Conservation (phyloP, 2,329 filamentous ascomycete species). For the Paraphaeosphaeria minitans region DNA sequence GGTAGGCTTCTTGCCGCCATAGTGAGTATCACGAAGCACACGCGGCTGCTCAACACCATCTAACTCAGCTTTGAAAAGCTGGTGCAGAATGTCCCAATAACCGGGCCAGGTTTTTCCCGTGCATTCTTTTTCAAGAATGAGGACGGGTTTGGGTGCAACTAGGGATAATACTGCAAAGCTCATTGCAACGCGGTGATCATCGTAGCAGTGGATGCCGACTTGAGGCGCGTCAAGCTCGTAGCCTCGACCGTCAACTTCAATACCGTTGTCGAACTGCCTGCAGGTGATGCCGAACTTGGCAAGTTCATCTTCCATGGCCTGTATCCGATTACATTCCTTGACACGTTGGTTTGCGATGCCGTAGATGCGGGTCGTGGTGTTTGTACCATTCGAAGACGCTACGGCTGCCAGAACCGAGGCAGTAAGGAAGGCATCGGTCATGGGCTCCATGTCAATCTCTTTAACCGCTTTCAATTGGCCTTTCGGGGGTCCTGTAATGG, state of each 20-base stretch:
- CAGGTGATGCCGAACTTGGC: conserved; percentile 91
- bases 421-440: conserved; percentile 98
- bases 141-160: conserved; percentile 70
- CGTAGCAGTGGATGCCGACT: conserved; percentile 86
- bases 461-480: conserved; percentile 76
- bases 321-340: conserved; percentile 96
- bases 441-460: conserved; percentile 96
- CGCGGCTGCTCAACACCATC: conserved; percentile 70
- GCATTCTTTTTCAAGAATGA: conserved; percentile 89
- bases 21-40: conserved; percentile 42
- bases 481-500: conserved; percentile 82
- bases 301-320: conserved; percentile 92
- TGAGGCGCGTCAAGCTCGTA: conserved; percentile 57
- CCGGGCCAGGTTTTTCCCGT: conserved; percentile 98
- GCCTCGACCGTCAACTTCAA: conserved; percentile 69
- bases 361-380: conserved; percentile 76
- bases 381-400: conserved; percentile 68
- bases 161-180: conserved; percentile 91
- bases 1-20: conserved; percentile 44
- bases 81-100: conserved; percentile 91
- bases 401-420: conserved; percentile 92
- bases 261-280: conserved; percentile 91
- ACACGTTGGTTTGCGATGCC: conserved; percentile 98
- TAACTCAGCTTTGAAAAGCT: conserved; percentile 77
- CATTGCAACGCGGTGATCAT: conserved; percentile 98